phyloP scores from a whole-genome alignment of 2,329 filamentous ascomycete genomes.

The Cladosporium sp. region DNA sequence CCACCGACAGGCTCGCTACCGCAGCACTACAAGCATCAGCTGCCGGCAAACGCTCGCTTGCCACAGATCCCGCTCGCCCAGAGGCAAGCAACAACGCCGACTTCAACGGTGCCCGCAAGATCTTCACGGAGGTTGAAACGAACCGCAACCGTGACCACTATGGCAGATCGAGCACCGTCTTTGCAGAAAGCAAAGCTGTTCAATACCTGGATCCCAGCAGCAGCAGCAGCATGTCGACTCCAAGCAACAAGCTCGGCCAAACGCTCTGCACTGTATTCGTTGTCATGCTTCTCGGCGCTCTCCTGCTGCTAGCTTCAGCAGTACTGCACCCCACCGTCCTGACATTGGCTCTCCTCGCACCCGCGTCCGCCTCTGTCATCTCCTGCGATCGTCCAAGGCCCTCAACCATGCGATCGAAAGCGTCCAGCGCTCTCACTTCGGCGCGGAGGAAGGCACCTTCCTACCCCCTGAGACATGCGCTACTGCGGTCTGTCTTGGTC shows the following conservation, averaged over 20 bases:
- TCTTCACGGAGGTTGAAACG: conserved; percentile 13
- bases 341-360: background rate
- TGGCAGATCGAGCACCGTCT: background rate
- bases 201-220: background rate
- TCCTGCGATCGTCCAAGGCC: background rate
- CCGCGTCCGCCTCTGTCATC: background rate
- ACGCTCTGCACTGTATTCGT: background rate
- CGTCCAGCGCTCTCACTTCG: background rate
- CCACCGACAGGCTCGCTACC: background rate
- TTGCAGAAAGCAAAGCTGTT: background rate
- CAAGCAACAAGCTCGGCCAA: background rate
- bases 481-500: no score
- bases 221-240: background rate
- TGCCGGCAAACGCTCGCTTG: background rate
- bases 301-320: background rate
- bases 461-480: no score
- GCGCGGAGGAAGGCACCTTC: background rate
- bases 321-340: background rate
- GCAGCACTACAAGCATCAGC: background rate
- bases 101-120: background rate
- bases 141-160: conserved; percentile 6
- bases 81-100: background rate
- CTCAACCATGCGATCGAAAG: background rate
- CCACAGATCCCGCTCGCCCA: background rate
- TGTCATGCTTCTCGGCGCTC: background rate